These are phyloP conservation scores for Leccinum uliginosum DNA, from an alignment of 768 basidiomycete genomes.

Conservation along the genomic window DNA sequence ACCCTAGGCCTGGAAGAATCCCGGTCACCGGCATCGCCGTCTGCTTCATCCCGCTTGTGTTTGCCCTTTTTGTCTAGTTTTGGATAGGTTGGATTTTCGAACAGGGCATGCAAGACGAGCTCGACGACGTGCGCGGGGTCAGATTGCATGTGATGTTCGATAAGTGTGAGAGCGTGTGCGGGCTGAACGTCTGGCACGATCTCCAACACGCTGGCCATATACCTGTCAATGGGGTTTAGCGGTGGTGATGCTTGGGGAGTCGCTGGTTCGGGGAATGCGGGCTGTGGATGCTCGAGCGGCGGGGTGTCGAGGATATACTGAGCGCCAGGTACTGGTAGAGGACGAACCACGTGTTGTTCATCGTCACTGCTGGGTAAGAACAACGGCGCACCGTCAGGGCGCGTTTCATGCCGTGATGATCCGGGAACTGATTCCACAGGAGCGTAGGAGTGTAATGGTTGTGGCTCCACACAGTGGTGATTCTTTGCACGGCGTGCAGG, in stretches of 20 bases:
- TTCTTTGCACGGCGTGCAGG: neutral
- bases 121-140: slow-evolving; percentile 41
- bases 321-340: neutral
- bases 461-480: slow-evolving; percentile 1
- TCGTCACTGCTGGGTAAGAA: slow-evolving; percentile 41
- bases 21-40: slow-evolving; percentile 15
- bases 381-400: slow-evolving; percentile 20
- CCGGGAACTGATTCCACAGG: slow-evolving; percentile 4
- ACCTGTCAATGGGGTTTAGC: slow-evolving; percentile 24
- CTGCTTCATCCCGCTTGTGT: slow-evolving; percentile 35
- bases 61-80: slow-evolving; percentile 47
- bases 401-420: slow-evolving; percentile 10
- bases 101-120: slow-evolving; percentile 52
- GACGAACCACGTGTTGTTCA: slow-evolving; percentile 5
- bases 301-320: neutral
- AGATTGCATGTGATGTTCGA: slow-evolving; percentile 39
- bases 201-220: slow-evolving; percentile 54
- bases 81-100: slow-evolving; percentile 62
- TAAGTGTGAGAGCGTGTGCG: slow-evolving; percentile 45
- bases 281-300: neutral
- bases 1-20: slow-evolving; percentile 39
- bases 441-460: slow-evolving; percentile 5
- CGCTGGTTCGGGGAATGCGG: neutral
- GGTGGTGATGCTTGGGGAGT: slow-evolving; percentile 1
- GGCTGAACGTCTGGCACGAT: slow-evolving; percentile 69